Evolutionary conservation across 441 rosid species (phyloP).

Genomic region (Bocquillonia castaneifolia): DNA sequence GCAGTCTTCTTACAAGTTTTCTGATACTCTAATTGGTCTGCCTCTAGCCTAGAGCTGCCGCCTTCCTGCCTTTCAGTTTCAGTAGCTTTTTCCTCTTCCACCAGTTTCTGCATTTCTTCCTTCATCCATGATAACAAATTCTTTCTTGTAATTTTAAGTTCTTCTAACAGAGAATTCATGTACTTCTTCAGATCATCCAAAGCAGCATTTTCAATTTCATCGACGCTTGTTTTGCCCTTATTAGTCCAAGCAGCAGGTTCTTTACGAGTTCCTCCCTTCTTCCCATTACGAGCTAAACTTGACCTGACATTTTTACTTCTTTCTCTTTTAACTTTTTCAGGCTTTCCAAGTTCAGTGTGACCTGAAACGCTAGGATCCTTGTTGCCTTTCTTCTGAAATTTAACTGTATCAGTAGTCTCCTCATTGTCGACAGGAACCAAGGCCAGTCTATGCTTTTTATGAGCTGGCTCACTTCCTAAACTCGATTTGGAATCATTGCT

Average conservation of each 20-base stretch:
- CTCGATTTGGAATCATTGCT: conserved; percentile 36
- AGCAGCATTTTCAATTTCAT: conserved; percentile 30
- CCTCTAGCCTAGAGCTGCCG: conserved; percentile 15
- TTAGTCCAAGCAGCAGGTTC: conserved; percentile 15
- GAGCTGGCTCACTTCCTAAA: conserved; percentile 26
- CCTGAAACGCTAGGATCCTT: conserved; percentile 21
- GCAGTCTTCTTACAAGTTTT: conserved; percentile 22
- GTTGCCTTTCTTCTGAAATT: conserved; percentile 25
- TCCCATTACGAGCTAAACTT: conserved; percentile 8
- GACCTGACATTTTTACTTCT: conserved; percentile 22
- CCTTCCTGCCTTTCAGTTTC: conserved; percentile 22
- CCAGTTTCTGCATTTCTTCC: conserved; percentile 47
- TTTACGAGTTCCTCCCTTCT: conserved; percentile 22
- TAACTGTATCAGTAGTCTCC: conserved; percentile 26
- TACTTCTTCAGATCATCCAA: conserved; percentile 39
- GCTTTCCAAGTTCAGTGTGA: conserved; percentile 23
- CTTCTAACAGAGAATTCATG: conserved; percentile 47
- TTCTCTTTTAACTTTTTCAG: conserved; percentile 27
- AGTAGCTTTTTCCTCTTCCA: conserved; percentile 26
- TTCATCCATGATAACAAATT: conserved; percentile 47
- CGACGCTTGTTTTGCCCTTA: conserved; percentile 27
- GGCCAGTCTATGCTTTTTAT: conserved; percentile 32
- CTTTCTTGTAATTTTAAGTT: conserved; percentile 41
- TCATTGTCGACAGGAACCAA: conserved; percentile 27
- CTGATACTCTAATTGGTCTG: conserved; percentile 20